Base-by-base conservation (phyloP, 2,329 filamentous ascomycete species). In the Colletotrichum chlorophyti region DNA sequence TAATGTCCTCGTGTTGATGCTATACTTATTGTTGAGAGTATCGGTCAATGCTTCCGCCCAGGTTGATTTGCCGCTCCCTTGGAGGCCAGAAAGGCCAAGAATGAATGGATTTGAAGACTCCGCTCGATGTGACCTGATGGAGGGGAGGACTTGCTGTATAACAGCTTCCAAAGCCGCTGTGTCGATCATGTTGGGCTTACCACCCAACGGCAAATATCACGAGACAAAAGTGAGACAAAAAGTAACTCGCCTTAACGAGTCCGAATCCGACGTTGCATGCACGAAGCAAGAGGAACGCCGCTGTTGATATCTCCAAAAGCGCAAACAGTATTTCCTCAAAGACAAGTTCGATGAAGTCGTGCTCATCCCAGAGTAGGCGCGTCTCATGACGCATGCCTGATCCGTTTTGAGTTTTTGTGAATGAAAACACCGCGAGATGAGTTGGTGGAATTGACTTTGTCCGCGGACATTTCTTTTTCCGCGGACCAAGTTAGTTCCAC, bases 61-160 rank as follows among this genome's bases (percentile, higher is more conserved):
- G 21, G 58, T 61, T 35, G 58, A 61, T 48, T 61, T 59, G 41
- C 53, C 58, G 23, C 58, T 61, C 10, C 53, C 58, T n/a, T 61
- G 58, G 8, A 58, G 58, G 6, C 58, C 58, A 8, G 53, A 61
- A 34, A 58, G 24, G n/a, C 47, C 42, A 7, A 61, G 31, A 15
- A 61, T 48, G 42, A 61, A 58, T 5, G 53, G 58, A 7, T 14
- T 24, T 14, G 53, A 24, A 8, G 41, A 48, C 21, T 29, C 12
- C 35, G 35, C 19, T 29, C 14, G 29, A 24, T 52, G 47, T 38
- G 41, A 12, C 23, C 42, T 31, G 6, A 61, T 29, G 8, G 29
- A 27, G 10, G 53, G 58, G 10, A 61, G n/a, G 6, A 59, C 7
- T n/a, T 58, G 34, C 26, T 53, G 35, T n/a, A 49, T 19, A 2